Evolutionary conservation across 1,139 yeast genomes (phyloP).

Genomic region (Tardiomyces depauwii): DNA sequence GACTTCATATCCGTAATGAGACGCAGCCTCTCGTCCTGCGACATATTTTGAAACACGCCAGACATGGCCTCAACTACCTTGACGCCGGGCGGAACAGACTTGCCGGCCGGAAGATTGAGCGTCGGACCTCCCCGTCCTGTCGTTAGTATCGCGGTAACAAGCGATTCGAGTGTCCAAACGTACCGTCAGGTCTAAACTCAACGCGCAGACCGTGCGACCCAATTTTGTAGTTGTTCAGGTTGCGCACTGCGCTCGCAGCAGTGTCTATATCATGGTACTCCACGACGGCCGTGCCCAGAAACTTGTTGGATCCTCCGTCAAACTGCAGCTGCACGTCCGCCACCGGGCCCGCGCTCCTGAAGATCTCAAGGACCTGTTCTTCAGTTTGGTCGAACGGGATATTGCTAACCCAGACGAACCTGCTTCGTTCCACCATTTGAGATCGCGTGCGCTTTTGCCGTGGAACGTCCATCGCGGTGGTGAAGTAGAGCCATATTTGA

Average conservation of each 20-base stretch:
- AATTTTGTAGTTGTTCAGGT: constrained; percentile 66
- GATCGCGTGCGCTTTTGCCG: not conserved
- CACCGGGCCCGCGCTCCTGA: constrained; percentile 80
- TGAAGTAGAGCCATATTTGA: not conserved
- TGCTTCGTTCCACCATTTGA: constrained; percentile 1
- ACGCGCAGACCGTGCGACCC: constrained; percentile 69
- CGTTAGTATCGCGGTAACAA: not conserved
- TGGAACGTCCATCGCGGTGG: not conserved
- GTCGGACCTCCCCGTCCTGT: constrained; percentile 13
- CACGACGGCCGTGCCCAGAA: constrained; percentile 84
- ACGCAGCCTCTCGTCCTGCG: constrained; percentile 39
- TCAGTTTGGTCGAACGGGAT: constrained; percentile 76
- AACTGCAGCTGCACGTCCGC: constrained; percentile 63
- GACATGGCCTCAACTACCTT: constrained; percentile 50
- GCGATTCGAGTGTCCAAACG: not conserved
- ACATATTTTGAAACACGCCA: constrained; percentile 41
- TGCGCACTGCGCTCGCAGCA: constrained; percentile 85
- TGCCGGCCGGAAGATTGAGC: constrained; percentile 19
- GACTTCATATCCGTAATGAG: constrained; percentile 50
- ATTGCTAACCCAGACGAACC: constrained; percentile 48
- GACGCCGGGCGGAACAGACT: constrained; percentile 37
- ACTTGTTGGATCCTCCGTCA: constrained; percentile 82
- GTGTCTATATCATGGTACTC: constrained; percentile 67
- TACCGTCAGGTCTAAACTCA: constrained; percentile 44
- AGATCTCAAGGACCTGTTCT: constrained; percentile 76